Base-by-base conservation (phyloP, 1,284 basidiomycete species). In the Schizophyllum commune region DNA sequence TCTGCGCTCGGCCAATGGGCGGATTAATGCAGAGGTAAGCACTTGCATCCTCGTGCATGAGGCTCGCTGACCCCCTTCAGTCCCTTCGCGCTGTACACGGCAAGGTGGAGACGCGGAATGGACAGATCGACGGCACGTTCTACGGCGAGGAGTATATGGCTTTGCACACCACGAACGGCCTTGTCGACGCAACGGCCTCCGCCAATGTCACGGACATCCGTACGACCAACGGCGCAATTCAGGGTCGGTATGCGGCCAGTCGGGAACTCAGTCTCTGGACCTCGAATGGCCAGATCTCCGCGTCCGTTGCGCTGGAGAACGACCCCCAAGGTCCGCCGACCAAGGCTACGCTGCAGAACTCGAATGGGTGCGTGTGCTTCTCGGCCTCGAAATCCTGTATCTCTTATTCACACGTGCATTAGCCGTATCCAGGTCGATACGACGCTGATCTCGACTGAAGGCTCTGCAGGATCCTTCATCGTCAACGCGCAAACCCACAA, bases 291-390 rank as follows among this genome's bases (percentile, higher is more conserved):
- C 63, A 34, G 17, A 76, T 84, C 59, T 58, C 69, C 11, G 70
- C 72, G 4, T 66, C 69, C 17, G 71, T 78, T 47, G 69, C 67
- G 22, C 60, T 82, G 27, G 63, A 66, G 53, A 73, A 78, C 59
- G 65, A 70, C 19, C 58, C 70, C 13, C 32, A 19, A 51, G 63
- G 61, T 32, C 65, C 63, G 2, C 59, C 67, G 15, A 69, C 73
- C 13, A 61, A 65, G 56, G 65, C 72, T 9, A 22, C 57, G 4
- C 59, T 80, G 22, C 65, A 61, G 11, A 76, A 76, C 4, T 62
- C 64, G 9, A 81, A 82, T 62, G 73, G 73, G 80, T 79, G 67
- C 20, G 75, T 58, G 9, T 20, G n/a, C n/a, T n/a, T n/a, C n/a
- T n/a, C n/a, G n/a, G n/a, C n/a, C n/a, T n/a, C n/a, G n/a, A n/a